Conservation (phyloP, 2,329 filamentous ascomycete species). For the Elsinoe necatrix region DNA sequence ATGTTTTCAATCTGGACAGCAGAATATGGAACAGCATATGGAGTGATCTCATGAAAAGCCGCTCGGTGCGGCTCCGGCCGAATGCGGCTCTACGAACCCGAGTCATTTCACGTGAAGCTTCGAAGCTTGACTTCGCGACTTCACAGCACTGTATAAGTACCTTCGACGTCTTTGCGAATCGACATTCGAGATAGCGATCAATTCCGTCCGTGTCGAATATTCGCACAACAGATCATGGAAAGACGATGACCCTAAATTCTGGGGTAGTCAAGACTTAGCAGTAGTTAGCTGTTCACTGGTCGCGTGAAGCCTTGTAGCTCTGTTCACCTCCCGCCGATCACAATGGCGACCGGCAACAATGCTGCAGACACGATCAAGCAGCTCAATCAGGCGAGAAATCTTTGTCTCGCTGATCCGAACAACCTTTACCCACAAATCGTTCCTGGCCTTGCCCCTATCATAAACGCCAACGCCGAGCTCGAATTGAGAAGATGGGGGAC, state of each 20-base stretch:
- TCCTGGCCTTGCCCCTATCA: constrained; percentile 84
- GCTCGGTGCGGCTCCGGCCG: background rate
- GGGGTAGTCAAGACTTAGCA: background rate
- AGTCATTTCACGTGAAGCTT: constrained; percentile 8
- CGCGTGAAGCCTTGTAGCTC: constrained; percentile 15
- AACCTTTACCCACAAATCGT: constrained; percentile 82
- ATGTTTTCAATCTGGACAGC: constrained; percentile 16
- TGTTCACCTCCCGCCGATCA: constrained; percentile 16
- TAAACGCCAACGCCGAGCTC: constrained; percentile 63
- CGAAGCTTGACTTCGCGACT: background rate
- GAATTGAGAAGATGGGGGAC: constrained; percentile 92
- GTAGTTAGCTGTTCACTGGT: constrained; percentile 14
- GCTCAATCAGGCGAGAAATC: constrained; percentile 80
- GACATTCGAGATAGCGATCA: no score
- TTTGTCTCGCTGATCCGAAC: constrained; percentile 76
- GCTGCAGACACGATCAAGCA: constrained; percentile 68
- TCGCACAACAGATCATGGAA: background rate
- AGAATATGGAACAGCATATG: background rate
- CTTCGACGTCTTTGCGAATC: no score
- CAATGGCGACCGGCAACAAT: constrained; percentile 23
- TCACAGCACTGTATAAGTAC: background rate
- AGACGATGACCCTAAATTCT: background rate
- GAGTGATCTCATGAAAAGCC: constrained; percentile 1
- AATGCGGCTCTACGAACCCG: constrained; percentile 6
- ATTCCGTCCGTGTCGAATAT: no score